A percentile compares a stretch with the other conserved stretches of the same genome.
phyloP scores from a whole-genome alignment of 306 rosid species.

The Luffa aegyptiaca region DNA sequence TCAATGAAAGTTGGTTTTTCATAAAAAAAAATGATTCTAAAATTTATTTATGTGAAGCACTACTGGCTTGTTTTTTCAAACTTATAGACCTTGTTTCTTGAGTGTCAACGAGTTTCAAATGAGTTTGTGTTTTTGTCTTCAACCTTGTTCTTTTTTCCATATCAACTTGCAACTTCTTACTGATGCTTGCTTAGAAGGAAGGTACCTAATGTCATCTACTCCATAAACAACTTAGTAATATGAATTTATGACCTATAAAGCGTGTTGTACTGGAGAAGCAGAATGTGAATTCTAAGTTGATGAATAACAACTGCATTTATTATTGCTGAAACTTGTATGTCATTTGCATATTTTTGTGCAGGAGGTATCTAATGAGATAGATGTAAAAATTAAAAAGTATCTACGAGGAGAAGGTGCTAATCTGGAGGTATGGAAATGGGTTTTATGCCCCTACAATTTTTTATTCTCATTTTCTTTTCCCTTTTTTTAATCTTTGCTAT shows the following conservation, averaged over 20 bases:
- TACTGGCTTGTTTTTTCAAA: background rate
- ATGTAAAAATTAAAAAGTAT: constrained; percentile 49
- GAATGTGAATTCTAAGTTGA: background rate
- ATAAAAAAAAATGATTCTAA: too few relatives aligned
- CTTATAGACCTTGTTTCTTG: background rate
- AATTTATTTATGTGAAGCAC: background rate
- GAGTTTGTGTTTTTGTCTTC: background rate
- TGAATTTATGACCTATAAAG: background rate
- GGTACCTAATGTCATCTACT: background rate
- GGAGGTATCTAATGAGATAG: constrained; percentile 49
- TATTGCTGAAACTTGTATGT: background rate
- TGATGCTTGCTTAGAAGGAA: background rate
- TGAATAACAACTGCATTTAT: background rate
- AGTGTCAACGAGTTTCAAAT: background rate
- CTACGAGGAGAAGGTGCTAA: constrained; percentile 62
- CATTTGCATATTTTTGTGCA: constrained; percentile 13
- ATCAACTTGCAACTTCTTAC: background rate
- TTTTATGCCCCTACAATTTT: background rate
- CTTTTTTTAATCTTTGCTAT: background rate
- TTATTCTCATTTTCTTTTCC: background rate
- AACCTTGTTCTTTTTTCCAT: background rate
- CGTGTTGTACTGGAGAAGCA: background rate
- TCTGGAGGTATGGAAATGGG: constrained; percentile 39
- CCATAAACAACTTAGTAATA: background rate
- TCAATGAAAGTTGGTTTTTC: too few relatives aligned